Evolutionary conservation across 1,284 basidiomycete species (phyloP).

Genomic region (Melanopsichium pennsylvanicum): DNA sequence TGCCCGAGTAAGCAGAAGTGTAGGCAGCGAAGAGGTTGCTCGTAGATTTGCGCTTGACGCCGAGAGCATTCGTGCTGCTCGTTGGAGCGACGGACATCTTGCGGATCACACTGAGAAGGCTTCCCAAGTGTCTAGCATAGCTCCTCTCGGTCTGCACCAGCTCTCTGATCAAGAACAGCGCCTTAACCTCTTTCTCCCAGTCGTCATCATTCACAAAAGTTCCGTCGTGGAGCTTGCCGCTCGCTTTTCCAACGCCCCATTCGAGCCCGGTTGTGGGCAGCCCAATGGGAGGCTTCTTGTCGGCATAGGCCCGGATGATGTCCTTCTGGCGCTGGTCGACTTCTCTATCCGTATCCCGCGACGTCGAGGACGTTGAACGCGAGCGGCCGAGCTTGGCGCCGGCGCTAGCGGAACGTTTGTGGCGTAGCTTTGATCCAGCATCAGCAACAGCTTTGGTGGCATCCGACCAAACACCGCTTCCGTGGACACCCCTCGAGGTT

Average conservation of each 20-base stretch:
- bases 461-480: not conserved
- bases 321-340: constrained; percentile 45
- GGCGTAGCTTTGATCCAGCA: constrained; percentile 3
- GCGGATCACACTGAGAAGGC: constrained; percentile 50
- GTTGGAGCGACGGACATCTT: constrained; percentile 19
- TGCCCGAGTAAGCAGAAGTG: constrained; percentile 15
- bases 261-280: constrained; percentile 28
- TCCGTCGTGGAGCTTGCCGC: constrained; percentile 51
- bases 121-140: constrained; percentile 58
- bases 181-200: constrained; percentile 64
- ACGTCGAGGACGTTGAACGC: not conserved
- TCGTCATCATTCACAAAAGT: constrained; percentile 60
- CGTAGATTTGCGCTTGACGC: constrained; percentile 29
- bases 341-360: constrained; percentile 5
- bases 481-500: not conserved
- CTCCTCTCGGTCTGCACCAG: constrained; percentile 62
- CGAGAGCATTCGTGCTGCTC: constrained; percentile 10
- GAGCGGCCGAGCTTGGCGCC: constrained; percentile 15
- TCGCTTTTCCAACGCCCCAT: constrained; percentile 54
- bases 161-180: constrained; percentile 62
- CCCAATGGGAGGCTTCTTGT: constrained; percentile 13
- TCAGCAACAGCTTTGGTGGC: not conserved
- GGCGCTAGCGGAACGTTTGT: constrained; percentile 29
- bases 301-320: constrained; percentile 29
- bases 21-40: constrained; percentile 35